Evolutionary conservation across 352 stramenopile genomes (phyloP), one percentile per base, ranked within the genome.

Genomic region (Phytophthora lateralis): DNA sequence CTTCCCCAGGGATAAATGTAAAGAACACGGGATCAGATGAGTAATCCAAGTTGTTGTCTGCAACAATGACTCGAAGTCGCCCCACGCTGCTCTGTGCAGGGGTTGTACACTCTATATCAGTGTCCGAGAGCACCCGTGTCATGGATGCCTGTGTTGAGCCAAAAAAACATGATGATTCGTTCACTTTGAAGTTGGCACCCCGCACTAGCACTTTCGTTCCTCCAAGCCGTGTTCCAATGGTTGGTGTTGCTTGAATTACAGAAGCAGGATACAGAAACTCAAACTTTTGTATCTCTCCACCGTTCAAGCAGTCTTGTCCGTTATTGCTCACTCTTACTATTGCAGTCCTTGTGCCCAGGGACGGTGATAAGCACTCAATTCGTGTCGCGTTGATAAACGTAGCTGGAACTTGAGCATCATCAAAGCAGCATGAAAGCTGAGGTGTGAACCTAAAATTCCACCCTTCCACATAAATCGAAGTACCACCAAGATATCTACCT

Each of bases 351-450:
- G 60, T 39, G 12, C 68, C 71, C 26, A 75, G 58, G 29, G 54
- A 50, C 24, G 85, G 83, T 1, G 85, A 77, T 1, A 51, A 52
- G 46, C 89, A 96, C 26, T 76, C 62, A 4, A 95, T 45, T 21
- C 69, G 11, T 39, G 85, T 85, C 1, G 74, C 55, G 30, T 93
- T 96, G 15, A 88, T 63, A 53, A 91, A 91, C 1, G 72, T 77
- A 24, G 83, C 85, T 43, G 70, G 62, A 5, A 90, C 76, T 0
- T 47, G 60, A n/a, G 63, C 44, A 11, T 69, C 58, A 24, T 69
- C 73, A 66, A 96, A 95, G 37, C 82, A 89, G 42, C 89, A 96
- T 5, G 76, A 71, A 0, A 96, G 55, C 11, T 75, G 38, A 3
- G 67, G 72, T 1, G 80, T 85, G 10, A 82, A 67, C 10, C 74